These are phyloP conservation scores for Xerocomellus dryophilus DNA, from an alignment of 768 basidiomycete species.

Conservation along the genomic window DNA sequence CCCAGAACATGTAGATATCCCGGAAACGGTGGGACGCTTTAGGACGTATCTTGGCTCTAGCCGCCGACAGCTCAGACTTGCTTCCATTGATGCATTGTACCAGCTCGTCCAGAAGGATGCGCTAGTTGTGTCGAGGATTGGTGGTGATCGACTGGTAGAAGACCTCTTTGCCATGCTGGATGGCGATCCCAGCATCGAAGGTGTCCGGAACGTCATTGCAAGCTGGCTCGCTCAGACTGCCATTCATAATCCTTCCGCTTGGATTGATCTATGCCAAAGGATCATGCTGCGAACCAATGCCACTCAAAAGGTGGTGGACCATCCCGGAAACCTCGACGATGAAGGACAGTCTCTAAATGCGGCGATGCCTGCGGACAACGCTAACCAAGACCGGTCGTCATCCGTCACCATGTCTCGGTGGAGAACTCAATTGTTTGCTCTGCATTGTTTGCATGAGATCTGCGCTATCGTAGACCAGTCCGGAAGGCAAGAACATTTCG, in stretches of 20 bases:
- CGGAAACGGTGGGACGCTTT: conserved; percentile 75
- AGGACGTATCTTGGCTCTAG: conserved; percentile 76
- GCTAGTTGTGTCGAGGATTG: conserved; percentile 83
- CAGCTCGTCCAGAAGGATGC: conserved; percentile 97
- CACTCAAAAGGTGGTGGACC: conserved; percentile 69
- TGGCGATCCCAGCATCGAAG: conserved; percentile 90
- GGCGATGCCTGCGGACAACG: conserved; percentile 37
- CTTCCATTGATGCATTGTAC: conserved; percentile 93
- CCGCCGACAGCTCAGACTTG: conserved; percentile 82
- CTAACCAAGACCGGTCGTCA: conserved; percentile 32
- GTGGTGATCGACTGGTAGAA: conserved; percentile 91
- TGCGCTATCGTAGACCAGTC: conserved; percentile 71
- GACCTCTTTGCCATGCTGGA: conserved; percentile 95
- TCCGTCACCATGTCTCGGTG: conserved; percentile 73
- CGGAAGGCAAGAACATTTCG: conserved; percentile 79
- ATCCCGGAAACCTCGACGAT: conserved; percentile 68
- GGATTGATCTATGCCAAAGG: conserved; percentile 96
- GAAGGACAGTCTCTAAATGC: conserved; percentile 89
- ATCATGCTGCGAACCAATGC: conserved; percentile 96
- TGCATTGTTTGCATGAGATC: conserved; percentile 89
- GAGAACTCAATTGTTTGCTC: conserved; percentile 94
- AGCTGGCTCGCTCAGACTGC: conserved; percentile 97
- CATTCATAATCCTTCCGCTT: conserved; percentile 87
- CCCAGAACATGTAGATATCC: conserved; percentile 77
- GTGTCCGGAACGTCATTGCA: conserved; percentile 87